Conservation (phyloP, 768 basidiomycete species). For the Royoungia palumana region DNA sequence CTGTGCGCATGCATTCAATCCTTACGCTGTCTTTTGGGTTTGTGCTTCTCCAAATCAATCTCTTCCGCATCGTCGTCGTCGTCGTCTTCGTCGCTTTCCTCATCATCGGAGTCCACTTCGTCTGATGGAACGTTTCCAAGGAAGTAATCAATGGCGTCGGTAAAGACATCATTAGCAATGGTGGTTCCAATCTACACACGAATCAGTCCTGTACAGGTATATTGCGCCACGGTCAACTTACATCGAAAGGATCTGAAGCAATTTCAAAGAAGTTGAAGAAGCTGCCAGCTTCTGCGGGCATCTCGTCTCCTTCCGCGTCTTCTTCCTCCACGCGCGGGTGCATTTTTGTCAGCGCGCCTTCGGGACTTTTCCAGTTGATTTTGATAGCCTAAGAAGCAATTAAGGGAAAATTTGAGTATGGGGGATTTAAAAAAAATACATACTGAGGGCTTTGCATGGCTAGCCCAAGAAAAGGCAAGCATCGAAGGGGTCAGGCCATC, state of each 20-base stretch:
- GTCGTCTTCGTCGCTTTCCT: slow-evolving; percentile 67
- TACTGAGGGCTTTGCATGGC: slow-evolving; percentile 67
- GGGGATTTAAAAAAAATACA: slow-evolving; percentile 18
- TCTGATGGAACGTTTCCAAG: slow-evolving; percentile 60
- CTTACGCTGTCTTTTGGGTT: slow-evolving; percentile 65
- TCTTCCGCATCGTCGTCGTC: slow-evolving; percentile 80
- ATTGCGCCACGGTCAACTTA: slow-evolving; percentile 33
- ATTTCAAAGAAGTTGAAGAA: slow-evolving; percentile 88
- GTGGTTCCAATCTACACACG: slow-evolving; percentile 57
- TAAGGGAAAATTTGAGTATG: not conserved
- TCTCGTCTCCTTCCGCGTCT: slow-evolving; percentile 52
- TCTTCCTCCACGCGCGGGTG: slow-evolving; percentile 66
- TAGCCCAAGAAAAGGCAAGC: slow-evolving; percentile 79
- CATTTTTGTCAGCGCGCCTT: slow-evolving; percentile 72
- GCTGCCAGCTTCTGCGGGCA: slow-evolving; percentile 66
- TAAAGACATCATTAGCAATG: slow-evolving; percentile 77
- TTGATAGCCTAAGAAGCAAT: slow-evolving; percentile 46
- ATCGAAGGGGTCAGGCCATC: slow-evolving; percentile 76
- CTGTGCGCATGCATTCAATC: slow-evolving; percentile 22
- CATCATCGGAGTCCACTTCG: slow-evolving; percentile 62
- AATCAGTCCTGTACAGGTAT: slow-evolving; percentile 6
- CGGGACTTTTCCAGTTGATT: slow-evolving; percentile 79
- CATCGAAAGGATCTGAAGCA: slow-evolving; percentile 62
- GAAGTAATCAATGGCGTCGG: slow-evolving; percentile 81
- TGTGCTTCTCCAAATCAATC: slow-evolving; percentile 85